Percentiles rank a stretch among this genome's conserved stretches.
Conservation (phyloP, 306 rosid genomes). For the Cicer judaicum region DNA sequence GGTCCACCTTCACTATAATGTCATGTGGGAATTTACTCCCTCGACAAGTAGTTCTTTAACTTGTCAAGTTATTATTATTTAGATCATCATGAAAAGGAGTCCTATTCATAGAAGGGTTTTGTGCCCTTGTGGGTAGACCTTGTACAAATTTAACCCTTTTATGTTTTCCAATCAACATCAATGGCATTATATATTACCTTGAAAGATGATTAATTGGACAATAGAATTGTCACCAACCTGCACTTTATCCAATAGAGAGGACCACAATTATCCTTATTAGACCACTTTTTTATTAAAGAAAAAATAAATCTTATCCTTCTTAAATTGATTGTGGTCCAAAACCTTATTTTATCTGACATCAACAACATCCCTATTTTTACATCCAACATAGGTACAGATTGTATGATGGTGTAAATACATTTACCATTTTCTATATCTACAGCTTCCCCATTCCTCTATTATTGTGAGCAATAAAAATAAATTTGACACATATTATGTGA, state of each 20-base stretch:
- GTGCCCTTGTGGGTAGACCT: conserved; percentile 26
- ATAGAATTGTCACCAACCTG: conserved; percentile 15
- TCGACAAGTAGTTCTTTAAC: background rate
- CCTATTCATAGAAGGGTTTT: conserved; percentile 21
- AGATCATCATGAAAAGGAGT: conserved; percentile 28
- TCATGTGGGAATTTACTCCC: conserved; percentile 14
- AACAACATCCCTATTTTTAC: conserved; percentile 42
- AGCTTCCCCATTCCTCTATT: background rate
- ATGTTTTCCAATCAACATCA: conserved; percentile 37
- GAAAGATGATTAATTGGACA: conserved; percentile 36
- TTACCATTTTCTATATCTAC: conserved; percentile 19
- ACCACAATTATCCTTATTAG: conserved; percentile 50
- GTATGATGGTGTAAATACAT: conserved; percentile 4
- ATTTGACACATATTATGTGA: too few relatives aligned
- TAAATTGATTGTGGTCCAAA: conserved; percentile 57
- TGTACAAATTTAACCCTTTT: conserved; percentile 8
- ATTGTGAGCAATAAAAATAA: too few relatives aligned
- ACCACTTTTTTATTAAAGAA: conserved; percentile 44
- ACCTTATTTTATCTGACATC: conserved; percentile 39
- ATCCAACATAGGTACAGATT: conserved; percentile 49
- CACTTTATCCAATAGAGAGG: conserved; percentile 34
- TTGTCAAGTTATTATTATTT: conserved; percentile 2
- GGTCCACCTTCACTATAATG: conserved; percentile 37
- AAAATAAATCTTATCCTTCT: conserved; percentile 30
- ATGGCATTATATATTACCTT: conserved; percentile 22